phyloP scores from a whole-genome alignment of 1,284 basidiomycete genomes.

The Cerioporus squamosus region DNA sequence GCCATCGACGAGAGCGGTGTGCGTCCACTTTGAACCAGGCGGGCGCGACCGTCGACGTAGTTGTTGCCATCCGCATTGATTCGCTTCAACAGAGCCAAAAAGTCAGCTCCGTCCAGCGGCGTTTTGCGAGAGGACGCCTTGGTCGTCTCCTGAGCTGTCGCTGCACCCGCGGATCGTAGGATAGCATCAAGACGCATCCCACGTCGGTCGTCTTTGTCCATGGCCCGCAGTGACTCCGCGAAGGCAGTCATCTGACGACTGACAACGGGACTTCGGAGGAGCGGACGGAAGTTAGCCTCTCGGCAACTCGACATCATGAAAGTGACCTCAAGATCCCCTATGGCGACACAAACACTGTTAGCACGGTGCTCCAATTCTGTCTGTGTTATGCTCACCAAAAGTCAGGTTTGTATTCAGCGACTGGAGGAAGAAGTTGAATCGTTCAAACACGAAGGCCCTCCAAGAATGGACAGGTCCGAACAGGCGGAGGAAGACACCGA shows the following conservation, averaged over 20 bases:
- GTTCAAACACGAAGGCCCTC: conserved; percentile 37
- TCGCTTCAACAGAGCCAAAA: neutral
- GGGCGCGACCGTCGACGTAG: neutral
- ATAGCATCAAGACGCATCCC: conserved; percentile 10
- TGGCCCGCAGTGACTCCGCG: neutral
- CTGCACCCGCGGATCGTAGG: neutral
- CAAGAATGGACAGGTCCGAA: conserved; percentile 42
- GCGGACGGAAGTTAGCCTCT: conserved; percentile 12
- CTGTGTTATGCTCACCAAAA: neutral
- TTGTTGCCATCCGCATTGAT: neutral
- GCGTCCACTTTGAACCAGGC: neutral
- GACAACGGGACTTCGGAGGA: conserved; percentile 6
- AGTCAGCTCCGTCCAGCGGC: neutral
- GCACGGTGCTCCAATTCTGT: neutral
- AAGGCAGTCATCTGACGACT: neutral
- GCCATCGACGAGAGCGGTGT: neutral
- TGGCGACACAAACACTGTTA: neutral
- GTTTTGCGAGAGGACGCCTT: neutral
- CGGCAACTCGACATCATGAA: conserved; percentile 19
- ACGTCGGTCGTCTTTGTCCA: conserved; percentile 5
- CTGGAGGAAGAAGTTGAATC: conserved; percentile 39
- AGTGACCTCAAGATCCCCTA: conserved; percentile 19
- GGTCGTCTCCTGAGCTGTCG: neutral
- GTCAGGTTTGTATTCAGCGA: conserved; percentile 34
- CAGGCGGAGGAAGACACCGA: conserved; percentile 30